Percentiles rank a stretch among this genome's conserved stretches.
Conservation (phyloP, 305 asterid species). For the Ruellia speciosa region DNA sequence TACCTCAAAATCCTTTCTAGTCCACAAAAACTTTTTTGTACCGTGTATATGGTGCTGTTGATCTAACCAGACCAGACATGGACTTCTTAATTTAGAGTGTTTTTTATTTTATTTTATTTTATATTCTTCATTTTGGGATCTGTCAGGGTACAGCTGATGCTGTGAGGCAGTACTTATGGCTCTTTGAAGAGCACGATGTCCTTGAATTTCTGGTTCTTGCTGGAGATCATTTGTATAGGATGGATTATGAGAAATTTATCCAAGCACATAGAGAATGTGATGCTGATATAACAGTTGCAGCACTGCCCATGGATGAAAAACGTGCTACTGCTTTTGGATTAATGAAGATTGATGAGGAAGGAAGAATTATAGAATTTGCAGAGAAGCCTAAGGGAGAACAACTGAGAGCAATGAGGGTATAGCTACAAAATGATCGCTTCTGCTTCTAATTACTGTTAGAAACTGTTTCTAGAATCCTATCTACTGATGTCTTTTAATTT, state of each 20-base stretch:
- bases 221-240: constrained; percentile 59
- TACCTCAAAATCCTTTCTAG: too few species aligned
- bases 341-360: constrained; percentile 61
- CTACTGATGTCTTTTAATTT: constrained; percentile 7
- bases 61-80: neutral
- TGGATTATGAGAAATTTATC: constrained; percentile 61
- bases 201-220: constrained; percentile 60
- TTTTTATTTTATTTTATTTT: constrained; percentile 7
- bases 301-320: constrained; percentile 64
- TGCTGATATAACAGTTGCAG: constrained; percentile 71
- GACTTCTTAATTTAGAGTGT: neutral
- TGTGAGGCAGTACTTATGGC: constrained; percentile 65
- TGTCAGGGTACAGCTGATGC: constrained; percentile 69
- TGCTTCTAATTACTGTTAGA: neutral
- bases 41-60: neutral
- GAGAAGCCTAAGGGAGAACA: constrained; percentile 61
- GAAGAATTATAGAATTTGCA: constrained; percentile 46
- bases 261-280: constrained; percentile 65
- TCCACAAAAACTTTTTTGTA: neutral
- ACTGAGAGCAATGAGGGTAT: constrained; percentile 49
- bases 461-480: neutral
- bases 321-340: constrained; percentile 62
- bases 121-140: constrained; percentile 7
- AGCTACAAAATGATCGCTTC: constrained; percentile 2
- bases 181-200: constrained; percentile 59